These are phyloP conservation scores for Beauveria medogensis DNA, from an alignment of 2,329 filamentous ascomycete species.

Conservation along the genomic window DNA sequence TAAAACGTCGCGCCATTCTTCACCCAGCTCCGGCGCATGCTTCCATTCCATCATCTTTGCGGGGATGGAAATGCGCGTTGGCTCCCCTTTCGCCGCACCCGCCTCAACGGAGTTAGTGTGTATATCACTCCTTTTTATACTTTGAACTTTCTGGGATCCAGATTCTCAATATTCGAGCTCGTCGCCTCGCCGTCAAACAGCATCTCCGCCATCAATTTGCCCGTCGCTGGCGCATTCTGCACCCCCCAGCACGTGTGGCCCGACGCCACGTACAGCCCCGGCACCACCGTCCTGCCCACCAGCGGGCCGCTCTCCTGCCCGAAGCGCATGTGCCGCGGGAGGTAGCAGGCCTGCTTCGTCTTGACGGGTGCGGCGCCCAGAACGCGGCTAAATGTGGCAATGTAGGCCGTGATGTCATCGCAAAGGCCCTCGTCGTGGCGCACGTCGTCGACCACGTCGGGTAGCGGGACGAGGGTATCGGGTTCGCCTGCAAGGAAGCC, in stretches of 20 bases:
- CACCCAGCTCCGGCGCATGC: too few species aligned
- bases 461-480: slow-evolving; percentile 67
- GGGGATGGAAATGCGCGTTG: too few species aligned
- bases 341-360: slow-evolving; percentile 82
- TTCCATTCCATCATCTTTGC: too few species aligned
- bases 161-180: slow-evolving; percentile 56
- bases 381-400: slow-evolving; percentile 55
- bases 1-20: too few species aligned
- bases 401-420: slow-evolving; percentile 77
- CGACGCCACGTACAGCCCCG: slow-evolving; percentile 71
- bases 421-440: slow-evolving; percentile 67
- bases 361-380: slow-evolving; percentile 62
- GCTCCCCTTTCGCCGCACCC: too few species aligned
- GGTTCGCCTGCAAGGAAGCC: slow-evolving; percentile 51
- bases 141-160: slow-evolving; percentile 61
- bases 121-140: slow-evolving; percentile 27
- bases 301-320: slow-evolving; percentile 61
- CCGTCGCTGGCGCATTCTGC: slow-evolving; percentile 86
- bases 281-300: slow-evolving; percentile 64
- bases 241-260: slow-evolving; percentile 99
- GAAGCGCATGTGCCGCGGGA: slow-evolving; percentile 64
- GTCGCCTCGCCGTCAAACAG: slow-evolving; percentile 63
- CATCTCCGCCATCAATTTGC: slow-evolving; percentile 71
- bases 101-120: background rate
- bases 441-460: slow-evolving; percentile 67